Evolutionary conservation across 1,284 basidiomycete species (phyloP), one percentile per base, ranked within the genome.

Genomic region (Cerioporus squamosus): DNA sequence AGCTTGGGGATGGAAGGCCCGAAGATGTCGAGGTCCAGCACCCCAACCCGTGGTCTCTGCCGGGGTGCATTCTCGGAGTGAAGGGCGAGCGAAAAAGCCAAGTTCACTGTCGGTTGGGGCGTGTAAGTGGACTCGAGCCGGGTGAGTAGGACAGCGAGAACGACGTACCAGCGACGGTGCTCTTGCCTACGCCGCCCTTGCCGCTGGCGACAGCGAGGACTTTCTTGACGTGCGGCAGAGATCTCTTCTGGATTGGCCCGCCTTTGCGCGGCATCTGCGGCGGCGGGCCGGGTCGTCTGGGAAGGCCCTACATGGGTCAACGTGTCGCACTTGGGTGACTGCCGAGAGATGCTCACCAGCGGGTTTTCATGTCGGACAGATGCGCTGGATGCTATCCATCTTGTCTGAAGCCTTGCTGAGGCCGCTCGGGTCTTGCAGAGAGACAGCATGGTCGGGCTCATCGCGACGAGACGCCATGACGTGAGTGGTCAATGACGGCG

Each of bases 131-230:
- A 47, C n/a, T n/a, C n/a, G 29, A 9, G 26, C 39, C 15, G 1
- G 6, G 7, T 48, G 3, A 1, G n/a, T 46, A 18, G 1, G 44
- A 36, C 23, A 22, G 6, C 17, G n/a, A 8, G 39, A 24, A 8
- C 45, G 46, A 72, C 79, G 46, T 60, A 94, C 94, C 91, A 49
- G 96, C 92, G 36, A 98, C 81, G 0, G 96, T 98, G 65, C 93
- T 96, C 77, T 99, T 99, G 7, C 97, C 97, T 1, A 98, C 97
- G 2, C 97, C 97, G 36, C 97, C 97, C 71, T 98, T 98, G 15
- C 95, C 97, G 66, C 93, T 95, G 1, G 95, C 93, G 0, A 99
- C 95, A 4, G 87, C 91, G 8, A 99, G 73, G 26, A 97, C 87
- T 55, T 84, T 85, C 61, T 82, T 81, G 12, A 89, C 90, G 68